These are phyloP conservation scores for Oxytropis ochrocephala DNA, from an alignment of 306 rosid species.

Conservation along the genomic window DNA sequence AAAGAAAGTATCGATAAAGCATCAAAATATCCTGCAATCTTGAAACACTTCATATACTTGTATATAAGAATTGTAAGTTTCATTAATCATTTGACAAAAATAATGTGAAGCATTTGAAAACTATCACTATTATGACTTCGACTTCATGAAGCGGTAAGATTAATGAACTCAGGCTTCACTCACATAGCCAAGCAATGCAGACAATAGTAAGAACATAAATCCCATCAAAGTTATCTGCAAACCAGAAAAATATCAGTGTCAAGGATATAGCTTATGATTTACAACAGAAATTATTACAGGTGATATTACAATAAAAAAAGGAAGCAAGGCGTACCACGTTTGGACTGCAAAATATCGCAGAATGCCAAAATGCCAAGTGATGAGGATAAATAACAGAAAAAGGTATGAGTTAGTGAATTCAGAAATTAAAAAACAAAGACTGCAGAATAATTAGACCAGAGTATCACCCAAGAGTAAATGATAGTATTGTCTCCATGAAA, in stretches of 20 bases:
- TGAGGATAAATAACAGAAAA: constrained; percentile 19
- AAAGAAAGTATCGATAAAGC: constrained; percentile 2
- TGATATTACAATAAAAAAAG: constrained; percentile 10
- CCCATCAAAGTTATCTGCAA: constrained; percentile 87
- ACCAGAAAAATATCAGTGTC: constrained; percentile 12
- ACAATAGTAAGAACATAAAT: constrained; percentile 67
- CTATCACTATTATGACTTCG: constrained; percentile 10
- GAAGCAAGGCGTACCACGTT: constrained; percentile 63
- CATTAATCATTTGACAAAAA: neutral
- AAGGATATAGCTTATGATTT: neutral
- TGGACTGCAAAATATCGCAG: constrained; percentile 51
- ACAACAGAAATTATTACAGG: constrained; percentile 7
- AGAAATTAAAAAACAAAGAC: neutral
- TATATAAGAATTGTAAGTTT: neutral
- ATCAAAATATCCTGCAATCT: constrained; percentile 2
- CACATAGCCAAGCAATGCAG: constrained; percentile 88
- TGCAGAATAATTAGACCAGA: too few species aligned
- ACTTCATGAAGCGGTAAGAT: constrained; percentile 5
- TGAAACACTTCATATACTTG: neutral
- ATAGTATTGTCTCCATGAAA: constrained; percentile 5
- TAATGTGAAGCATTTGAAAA: constrained; percentile 4
- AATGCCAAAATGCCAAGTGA: constrained; percentile 19
- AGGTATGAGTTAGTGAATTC: constrained; percentile 32
- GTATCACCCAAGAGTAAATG: neutral
- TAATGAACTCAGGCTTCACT: constrained; percentile 37